phyloP scores from a whole-genome alignment of 2,329 filamentous ascomycete species.

The Fusarium sp. region DNA sequence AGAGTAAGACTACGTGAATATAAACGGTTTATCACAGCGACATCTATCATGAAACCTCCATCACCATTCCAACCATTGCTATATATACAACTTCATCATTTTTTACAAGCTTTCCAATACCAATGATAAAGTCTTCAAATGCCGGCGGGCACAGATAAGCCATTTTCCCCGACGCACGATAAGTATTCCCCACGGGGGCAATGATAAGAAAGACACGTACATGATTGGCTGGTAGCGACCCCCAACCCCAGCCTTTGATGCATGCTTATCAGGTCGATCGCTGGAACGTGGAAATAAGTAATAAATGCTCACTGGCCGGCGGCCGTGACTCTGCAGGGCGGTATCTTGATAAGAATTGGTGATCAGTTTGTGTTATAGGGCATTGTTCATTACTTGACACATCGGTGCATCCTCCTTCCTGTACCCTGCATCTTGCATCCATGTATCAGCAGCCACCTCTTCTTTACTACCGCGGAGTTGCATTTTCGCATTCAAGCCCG shows the following conservation, averaged over 20 bases:
- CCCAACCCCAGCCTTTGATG: constrained; percentile 3
- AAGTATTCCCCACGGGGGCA: constrained; percentile 13
- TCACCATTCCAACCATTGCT: not conserved
- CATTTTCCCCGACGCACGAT: constrained; percentile 3
- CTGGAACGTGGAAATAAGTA: constrained; percentile 9
- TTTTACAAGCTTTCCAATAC: not conserved
- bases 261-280: constrained; percentile 22
- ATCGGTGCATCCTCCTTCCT: not conserved
- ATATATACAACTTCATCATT: constrained; percentile 12
- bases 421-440: not conserved
- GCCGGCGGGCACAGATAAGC: constrained; percentile 36
- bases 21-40: constrained; percentile 2
- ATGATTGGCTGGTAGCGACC: constrained; percentile 9
- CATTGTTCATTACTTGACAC: constrained; percentile 36
- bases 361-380: not conserved
- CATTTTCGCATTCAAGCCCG: not conserved
- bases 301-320: constrained; percentile 21
- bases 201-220: constrained; percentile 11
- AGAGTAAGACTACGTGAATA: not conserved
- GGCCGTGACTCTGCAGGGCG: not conserved
- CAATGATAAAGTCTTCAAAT: constrained; percentile 15
- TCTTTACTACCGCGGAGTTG: constrained; percentile 18
- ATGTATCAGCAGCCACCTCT: not conserved
- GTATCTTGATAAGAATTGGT: constrained; percentile 25
- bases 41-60: not conserved